Conservation (phyloP, 1,139 yeast genomes). For the Hanseniaspora gamundiae region DNA sequence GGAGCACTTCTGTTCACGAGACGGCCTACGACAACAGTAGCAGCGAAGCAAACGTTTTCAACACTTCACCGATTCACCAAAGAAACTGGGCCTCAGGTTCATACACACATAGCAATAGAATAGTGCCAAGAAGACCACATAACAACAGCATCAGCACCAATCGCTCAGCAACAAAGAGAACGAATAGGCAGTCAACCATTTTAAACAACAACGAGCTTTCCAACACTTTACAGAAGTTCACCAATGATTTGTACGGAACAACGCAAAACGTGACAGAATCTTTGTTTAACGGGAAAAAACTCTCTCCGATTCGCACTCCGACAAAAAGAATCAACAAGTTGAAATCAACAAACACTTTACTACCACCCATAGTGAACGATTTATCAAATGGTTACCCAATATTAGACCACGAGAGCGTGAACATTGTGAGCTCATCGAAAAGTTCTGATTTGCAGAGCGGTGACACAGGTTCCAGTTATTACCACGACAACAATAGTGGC, state of each 20-base stretch:
- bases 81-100: too few relatives aligned
- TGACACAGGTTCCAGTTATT: neutral
- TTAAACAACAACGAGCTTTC: conserved; percentile 22
- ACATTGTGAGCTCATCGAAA: too few relatives aligned
- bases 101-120: neutral
- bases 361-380: neutral
- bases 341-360: neutral
- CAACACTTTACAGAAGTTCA: conserved; percentile 23
- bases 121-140: neutral
- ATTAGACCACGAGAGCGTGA: too few relatives aligned
- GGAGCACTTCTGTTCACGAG: too few relatives aligned
- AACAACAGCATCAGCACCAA: neutral
- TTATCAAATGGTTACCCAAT: neutral
- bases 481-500: neutral
- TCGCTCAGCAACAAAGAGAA: conserved; percentile 7
- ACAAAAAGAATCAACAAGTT: neutral
- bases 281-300: conserved; percentile 5
- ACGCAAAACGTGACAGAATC: conserved; percentile 8
- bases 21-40: too few relatives aligned
- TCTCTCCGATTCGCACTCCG: conserved; percentile 7
- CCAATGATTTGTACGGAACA: conserved; percentile 24
- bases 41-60: neutral
- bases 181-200: conserved; percentile 21
- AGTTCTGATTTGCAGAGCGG: too few relatives aligned
- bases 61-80: neutral